Base-by-base conservation (phyloP, 257 asterid genomes). In the Salvia rosmarinus region DNA sequence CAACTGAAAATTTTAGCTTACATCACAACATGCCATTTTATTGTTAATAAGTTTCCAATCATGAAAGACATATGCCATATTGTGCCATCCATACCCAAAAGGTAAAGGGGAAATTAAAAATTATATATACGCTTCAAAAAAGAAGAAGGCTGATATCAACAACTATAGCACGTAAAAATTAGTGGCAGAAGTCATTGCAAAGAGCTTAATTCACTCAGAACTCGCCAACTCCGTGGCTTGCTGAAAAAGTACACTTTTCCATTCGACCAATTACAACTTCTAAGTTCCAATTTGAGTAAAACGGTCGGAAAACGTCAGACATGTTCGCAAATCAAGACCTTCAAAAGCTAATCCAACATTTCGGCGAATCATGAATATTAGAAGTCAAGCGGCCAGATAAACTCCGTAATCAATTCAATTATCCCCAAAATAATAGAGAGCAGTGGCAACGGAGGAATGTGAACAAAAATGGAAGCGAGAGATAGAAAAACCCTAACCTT, bases 401-500 rank as follows among this genome's bases (percentile, higher is more conserved):
- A 10, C 71, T 30, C 19, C 34, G 10, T 19, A 67, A n/a, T 68
- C 57, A 68, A 54, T 49, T 32, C 6, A 57, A 70, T 25, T 19
- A 40, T 8, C 14, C 14, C 14, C 30, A 4, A 16, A 25, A n/a
- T n/a, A 34, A 13, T 2, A 39, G n/a, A 69, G 65, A 23, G 11
- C 14, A 55, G 14, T 49, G 42, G 21, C 5, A 37, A 50, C 0
- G 17, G 57, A 0, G 59, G 43, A 39, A 58, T 55, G 17, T 50
- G 4, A 66, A 56, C 1, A 39, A 16, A 39, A 10, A 6, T 35
- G 11, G 58, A 35, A 35, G 66, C 35, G 35, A 34, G 9, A 3
- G 39, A 44, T 13, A 8, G 57, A 12, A 70, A 77, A 79, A 71
- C 81, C 85, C 91, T 83, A 81, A 54, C 89, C 83, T 82, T 77